Percentiles rank a stretch among this genome's conserved stretches.
phyloP scores from a whole-genome alignment of 352 stramenopile genomes.

The Bremia lactucae region DNA sequence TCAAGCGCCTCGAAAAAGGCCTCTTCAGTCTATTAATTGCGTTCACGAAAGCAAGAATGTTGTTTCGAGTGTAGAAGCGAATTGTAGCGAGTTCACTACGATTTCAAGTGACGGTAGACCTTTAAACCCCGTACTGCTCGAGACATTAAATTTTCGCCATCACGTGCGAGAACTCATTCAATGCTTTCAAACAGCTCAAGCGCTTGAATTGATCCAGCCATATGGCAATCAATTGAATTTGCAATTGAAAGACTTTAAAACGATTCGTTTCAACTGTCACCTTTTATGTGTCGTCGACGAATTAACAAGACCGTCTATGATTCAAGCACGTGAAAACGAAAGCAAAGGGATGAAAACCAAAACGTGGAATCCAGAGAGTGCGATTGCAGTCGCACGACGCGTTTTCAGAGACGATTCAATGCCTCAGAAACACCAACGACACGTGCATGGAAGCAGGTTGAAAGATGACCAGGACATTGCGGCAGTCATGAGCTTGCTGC shows the following conservation, averaged over 20 bases:
- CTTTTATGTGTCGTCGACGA: slow-evolving; percentile 39
- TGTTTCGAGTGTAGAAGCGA: background rate
- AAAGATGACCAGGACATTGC: slow-evolving; percentile 9
- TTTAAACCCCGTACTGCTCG: slow-evolving; percentile 4
- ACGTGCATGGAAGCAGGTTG: background rate
- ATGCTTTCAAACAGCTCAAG: slow-evolving; percentile 20
- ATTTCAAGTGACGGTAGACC: too few species aligned
- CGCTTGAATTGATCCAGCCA: slow-evolving; percentile 11
- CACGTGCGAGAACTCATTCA: slow-evolving; percentile 29
- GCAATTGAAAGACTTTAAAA: slow-evolving; percentile 9
- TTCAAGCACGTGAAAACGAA: background rate
- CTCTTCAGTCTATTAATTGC: slow-evolving; percentile 3
- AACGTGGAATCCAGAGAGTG: slow-evolving; percentile 25
- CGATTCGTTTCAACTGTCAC: slow-evolving; percentile 22
- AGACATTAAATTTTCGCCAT: slow-evolving; percentile 22
- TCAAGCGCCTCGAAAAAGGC: slow-evolving; percentile 1
- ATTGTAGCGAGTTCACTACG: too few species aligned
- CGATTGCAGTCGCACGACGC: slow-evolving; percentile 25
- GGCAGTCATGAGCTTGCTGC: slow-evolving; percentile 26
- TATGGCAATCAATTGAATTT: background rate
- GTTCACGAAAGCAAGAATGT: slow-evolving; percentile 10
- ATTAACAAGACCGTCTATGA: slow-evolving; percentile 12
- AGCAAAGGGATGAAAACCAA: background rate
- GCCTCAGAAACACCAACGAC: slow-evolving; percentile 18
- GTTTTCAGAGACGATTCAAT: slow-evolving; percentile 10